These are phyloP conservation scores for Hydnum rufescens DNA, from an alignment of 768 basidiomycete species.

Conservation along the genomic window DNA sequence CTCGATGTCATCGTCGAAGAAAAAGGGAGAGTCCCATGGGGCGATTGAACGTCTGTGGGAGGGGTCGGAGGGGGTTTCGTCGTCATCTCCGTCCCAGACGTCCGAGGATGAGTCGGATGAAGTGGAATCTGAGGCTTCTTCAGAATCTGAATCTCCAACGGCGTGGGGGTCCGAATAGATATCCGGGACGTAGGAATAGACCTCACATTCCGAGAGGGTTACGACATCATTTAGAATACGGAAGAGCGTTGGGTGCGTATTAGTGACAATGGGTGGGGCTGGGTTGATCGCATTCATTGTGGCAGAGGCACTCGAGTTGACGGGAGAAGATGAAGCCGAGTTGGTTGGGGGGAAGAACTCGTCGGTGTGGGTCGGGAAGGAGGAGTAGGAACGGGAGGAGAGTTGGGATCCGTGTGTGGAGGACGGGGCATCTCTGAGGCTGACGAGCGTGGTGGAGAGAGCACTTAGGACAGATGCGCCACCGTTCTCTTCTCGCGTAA, in stretches of 20 bases:
- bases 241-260: constrained; percentile 77
- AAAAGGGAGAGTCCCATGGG: constrained; percentile 28
- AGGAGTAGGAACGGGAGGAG: constrained; percentile 67
- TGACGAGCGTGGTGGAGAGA: constrained; percentile 63
- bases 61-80: constrained; percentile 14
- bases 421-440: constrained; percentile 28
- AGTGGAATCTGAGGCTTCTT: constrained; percentile 14
- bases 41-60: constrained; percentile 43
- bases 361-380: constrained; percentile 55
- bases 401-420: constrained; percentile 31
- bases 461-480: constrained; percentile 58
- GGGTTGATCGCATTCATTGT: neutral
- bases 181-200: constrained; percentile 86
- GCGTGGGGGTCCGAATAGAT: constrained; percentile 90
- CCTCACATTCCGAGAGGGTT: constrained; percentile 79
- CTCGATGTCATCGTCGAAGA: constrained; percentile 39
- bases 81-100: constrained; percentile 40
- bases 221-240: constrained; percentile 80
- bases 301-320: too few relatives aligned
- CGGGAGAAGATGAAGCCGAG: constrained; percentile 5
- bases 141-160: constrained; percentile 17
- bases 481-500: constrained; percentile 52
- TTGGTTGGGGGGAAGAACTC: constrained; percentile 18
- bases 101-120: constrained; percentile 4
- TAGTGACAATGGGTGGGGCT: constrained; percentile 20